Conservation (phyloP, 441 rosid species). For the Metrosideros polymorpha region DNA sequence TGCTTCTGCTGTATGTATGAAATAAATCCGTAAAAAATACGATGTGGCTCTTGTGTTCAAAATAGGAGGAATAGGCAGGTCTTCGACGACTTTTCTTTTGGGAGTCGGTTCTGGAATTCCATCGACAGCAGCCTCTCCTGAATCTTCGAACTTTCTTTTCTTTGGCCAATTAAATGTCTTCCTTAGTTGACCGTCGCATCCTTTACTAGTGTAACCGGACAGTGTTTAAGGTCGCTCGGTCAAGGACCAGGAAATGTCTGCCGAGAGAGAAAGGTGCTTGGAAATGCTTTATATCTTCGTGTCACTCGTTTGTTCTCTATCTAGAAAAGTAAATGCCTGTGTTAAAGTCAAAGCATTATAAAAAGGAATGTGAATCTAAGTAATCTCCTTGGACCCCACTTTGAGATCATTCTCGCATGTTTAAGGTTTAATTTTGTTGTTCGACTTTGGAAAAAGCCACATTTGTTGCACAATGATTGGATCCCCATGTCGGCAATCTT, state of each 20-base stretch:
- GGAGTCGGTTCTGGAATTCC: not conserved
- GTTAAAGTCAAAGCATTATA: not conserved
- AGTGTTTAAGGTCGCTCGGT: not conserved
- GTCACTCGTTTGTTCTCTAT: not conserved
- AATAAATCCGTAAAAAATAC: not conserved
- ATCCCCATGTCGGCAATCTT: not conserved
- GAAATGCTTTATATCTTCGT: not conserved
- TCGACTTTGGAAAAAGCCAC: not conserved
- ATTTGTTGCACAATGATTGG: rapidly evolving
- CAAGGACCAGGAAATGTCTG: not conserved
- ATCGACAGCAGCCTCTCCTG: not conserved
- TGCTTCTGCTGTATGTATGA: too few species aligned
- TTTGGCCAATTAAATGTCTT: not conserved
- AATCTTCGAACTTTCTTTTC: not conserved
- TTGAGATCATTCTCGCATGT: not conserved
- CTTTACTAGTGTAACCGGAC: not conserved
- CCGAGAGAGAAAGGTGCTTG: not conserved
- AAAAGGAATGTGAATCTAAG: not conserved
- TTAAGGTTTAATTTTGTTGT: not conserved
- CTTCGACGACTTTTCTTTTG: not conserved
- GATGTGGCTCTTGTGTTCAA: not conserved
- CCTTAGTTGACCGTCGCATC: not conserved
- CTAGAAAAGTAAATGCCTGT: not conserved
- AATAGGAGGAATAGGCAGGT: not conserved
- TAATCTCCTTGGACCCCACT: not conserved